Base-by-base conservation (phyloP, 805 yeast species). In the Lipomyces mesembrius region DNA sequence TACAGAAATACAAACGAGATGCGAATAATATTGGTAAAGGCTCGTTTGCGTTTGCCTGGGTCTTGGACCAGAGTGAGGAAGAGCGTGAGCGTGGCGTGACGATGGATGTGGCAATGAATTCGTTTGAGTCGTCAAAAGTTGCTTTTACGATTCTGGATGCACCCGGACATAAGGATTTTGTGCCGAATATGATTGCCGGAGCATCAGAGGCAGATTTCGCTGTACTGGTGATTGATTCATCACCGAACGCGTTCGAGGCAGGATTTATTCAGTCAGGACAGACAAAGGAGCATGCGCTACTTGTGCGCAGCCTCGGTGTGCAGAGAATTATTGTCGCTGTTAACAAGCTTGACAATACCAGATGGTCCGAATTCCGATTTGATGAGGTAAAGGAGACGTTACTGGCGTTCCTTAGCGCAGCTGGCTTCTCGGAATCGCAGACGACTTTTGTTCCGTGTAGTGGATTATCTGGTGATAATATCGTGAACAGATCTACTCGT, bases 101-200 rank as follows among this genome's bases (percentile, higher is more conserved):
- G 2, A 87, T 90, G 29, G 96, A 90, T 74, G 85, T 90, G 39
- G 87, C 90, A 64, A 87, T 88, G 62, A 87, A 90, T 8, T 80
- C 81, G 52, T 87, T 90, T 67, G 89, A 86, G 72, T 88, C 93
- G 2, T 62, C 74, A 0, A 75, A 72, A 2, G 81, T 87, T 5
- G 78, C 82, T 59, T 89, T 88, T 75, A 87, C 91, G 0, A 88
- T 92, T 3, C 85, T 90, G 63, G 96, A 90, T 78, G 92, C 96
- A 0, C 96, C 96, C 0, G 96, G 96, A 0, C 96, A 90, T 77
- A 82, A 83, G 67, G 95, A 90, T 74, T 90, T 88, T 76, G 90
- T 90, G 39, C 96, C 96, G 3, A 91, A 89, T 73, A 89, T 90
- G 92, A 89, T 90, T 71, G 89, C 91, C 35, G 96, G 96, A 35